Evolutionary conservation across 345 rosid genomes (phyloP).

Genomic region (Populus euphratica): DNA sequence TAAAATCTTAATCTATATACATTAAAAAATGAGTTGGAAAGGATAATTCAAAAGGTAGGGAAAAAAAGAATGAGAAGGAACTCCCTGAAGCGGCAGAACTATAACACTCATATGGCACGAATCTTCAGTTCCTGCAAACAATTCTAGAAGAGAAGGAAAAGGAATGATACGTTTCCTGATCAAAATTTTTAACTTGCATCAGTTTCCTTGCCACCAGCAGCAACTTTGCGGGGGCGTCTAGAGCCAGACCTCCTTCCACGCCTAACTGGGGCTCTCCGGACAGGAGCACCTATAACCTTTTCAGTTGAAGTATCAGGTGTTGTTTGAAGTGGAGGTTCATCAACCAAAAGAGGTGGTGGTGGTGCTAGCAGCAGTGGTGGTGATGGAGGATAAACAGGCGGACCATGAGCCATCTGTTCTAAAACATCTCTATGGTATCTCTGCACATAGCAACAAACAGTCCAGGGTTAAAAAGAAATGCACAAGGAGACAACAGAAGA

Average conservation of each 20-base stretch:
- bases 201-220: slow-evolving; percentile 30
- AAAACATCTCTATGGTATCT: slow-evolving; percentile 67
- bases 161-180: slow-evolving; percentile 19
- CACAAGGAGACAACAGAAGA: not conserved
- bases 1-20: slow-evolving; percentile 28
- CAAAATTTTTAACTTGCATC: slow-evolving; percentile 30
- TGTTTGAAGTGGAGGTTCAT: slow-evolving; percentile 33
- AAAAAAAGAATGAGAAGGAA: not conserved
- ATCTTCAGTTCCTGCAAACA: slow-evolving; percentile 25
- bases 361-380: not conserved
- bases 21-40: slow-evolving; percentile 36
- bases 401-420: slow-evolving; percentile 42
- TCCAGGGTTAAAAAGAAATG: not conserved
- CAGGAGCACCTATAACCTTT: slow-evolving; percentile 19
- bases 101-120: slow-evolving; percentile 27
- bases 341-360: slow-evolving; percentile 27
- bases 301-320: slow-evolving; percentile 35
- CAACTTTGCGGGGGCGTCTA: slow-evolving; percentile 67
- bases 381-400: slow-evolving; percentile 39
- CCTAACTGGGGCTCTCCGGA: slow-evolving; percentile 39
- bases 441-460: slow-evolving; percentile 38
- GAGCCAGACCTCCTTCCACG: slow-evolving; percentile 60
- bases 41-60: slow-evolving; percentile 1
- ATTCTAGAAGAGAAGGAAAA: slow-evolving; percentile 19
- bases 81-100: slow-evolving; percentile 18